Percentiles rank a stretch among this genome's conserved stretches.
Evolutionary conservation across 2,329 filamentous ascomycete species (phyloP).

Genomic region (Periconia macrospinosa): DNA sequence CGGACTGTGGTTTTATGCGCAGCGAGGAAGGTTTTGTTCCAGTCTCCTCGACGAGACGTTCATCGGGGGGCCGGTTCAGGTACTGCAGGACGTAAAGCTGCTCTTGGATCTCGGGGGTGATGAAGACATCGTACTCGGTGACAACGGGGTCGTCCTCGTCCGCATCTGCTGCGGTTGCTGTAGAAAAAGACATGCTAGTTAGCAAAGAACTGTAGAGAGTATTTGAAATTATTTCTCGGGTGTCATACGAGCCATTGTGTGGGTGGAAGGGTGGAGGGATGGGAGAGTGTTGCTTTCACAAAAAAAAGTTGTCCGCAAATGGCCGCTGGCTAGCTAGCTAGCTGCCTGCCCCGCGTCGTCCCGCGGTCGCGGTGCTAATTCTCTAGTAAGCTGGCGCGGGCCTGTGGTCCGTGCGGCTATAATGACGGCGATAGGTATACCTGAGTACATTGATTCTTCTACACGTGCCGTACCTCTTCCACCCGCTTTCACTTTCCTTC

Average conservation of each 20-base stretch:
- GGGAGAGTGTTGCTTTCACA: conserved; percentile 5
- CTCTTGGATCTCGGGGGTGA: conserved; percentile 71
- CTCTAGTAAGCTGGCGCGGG: conserved; percentile 18
- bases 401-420: conserved; percentile 18
- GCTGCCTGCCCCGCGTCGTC: conserved; percentile 20
- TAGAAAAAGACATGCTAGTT: background rate
- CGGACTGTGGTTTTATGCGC: conserved; percentile 78
- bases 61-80: conserved; percentile 70
- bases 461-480: conserved; percentile 20
- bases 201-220: background rate
- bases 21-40: conserved; percentile 66
- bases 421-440: conserved; percentile 22
- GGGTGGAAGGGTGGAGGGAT: background rate
- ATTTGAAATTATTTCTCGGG: background rate
- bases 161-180: conserved; percentile 27
- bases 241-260: conserved; percentile 31
- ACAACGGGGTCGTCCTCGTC: conserved; percentile 53
- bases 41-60: conserved; percentile 62
- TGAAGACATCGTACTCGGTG: conserved; percentile 75
- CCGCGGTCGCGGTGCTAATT: background rate
- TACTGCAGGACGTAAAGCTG: conserved; percentile 80
- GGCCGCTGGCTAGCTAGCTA: conserved; percentile 9
- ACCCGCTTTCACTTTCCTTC: background rate
- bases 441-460: conserved; percentile 12
- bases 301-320: conserved; percentile 21